A percentile compares a stretch with the other conserved stretches of the same genome.
Evolutionary conservation across 495 filamentous ascomycete species (phyloP).

Genomic region (Daldinia decipiens): DNA sequence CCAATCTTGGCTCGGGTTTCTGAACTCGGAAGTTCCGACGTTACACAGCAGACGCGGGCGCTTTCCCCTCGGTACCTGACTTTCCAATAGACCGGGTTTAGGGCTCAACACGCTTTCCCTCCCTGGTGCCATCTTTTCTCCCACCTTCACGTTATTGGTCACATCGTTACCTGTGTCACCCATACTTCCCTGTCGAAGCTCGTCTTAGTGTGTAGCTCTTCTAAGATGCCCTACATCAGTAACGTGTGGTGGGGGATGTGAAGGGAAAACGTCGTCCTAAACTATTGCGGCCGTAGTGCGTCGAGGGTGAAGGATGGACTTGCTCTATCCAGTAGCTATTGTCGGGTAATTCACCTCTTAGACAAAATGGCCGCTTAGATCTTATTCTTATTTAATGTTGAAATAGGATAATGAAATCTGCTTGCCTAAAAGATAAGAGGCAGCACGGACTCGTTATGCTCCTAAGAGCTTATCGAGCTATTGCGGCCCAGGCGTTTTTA

Average conservation of each 20-base stretch:
- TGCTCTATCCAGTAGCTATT: slow-evolving; percentile 13
- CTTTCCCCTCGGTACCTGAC: slow-evolving; percentile 42
- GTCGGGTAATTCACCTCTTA: slow-evolving; percentile 5
- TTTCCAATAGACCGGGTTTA: slow-evolving; percentile 34
- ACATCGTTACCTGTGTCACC: slow-evolving; percentile 20
- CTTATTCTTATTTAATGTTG: not conserved
- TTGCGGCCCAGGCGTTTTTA: slow-evolving; percentile 3
- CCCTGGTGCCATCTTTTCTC: slow-evolving; percentile 18
- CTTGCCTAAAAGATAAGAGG: not conserved
- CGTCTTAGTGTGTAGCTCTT: slow-evolving; percentile 7
- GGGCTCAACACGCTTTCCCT: slow-evolving; percentile 29
- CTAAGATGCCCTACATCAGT: slow-evolving; percentile 1
- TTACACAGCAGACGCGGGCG: slow-evolving; percentile 45
- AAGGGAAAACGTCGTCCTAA: slow-evolving; percentile 9
- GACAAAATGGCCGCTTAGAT: slow-evolving; percentile 15
- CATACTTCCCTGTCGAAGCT: slow-evolving; percentile 6
- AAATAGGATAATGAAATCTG: not conserved
- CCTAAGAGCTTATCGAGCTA: slow-evolving; percentile 7
- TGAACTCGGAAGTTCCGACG: slow-evolving; percentile 42
- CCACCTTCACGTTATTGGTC: slow-evolving; percentile 28
- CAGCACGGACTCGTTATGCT: slow-evolving; percentile 1
- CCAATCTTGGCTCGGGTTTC: slow-evolving; percentile 43
- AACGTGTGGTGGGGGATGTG: not conserved
- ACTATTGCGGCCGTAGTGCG: slow-evolving; percentile 13
- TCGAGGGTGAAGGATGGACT: slow-evolving; percentile 13